phyloP scores from a whole-genome alignment of 1,284 basidiomycete genomes.

The Ceratobasidium sp. region DNA sequence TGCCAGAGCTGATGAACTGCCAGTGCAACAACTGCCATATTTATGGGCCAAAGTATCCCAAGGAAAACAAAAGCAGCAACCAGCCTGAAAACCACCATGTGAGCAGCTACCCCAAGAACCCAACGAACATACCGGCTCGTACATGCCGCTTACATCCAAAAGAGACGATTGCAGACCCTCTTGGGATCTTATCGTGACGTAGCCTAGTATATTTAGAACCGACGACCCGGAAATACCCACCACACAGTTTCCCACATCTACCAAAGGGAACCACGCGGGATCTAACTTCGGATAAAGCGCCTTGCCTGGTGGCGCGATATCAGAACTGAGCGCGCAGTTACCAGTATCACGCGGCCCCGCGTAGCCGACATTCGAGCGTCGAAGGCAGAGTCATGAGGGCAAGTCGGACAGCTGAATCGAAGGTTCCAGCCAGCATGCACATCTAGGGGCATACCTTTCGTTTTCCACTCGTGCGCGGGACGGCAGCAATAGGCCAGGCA shows the following conservation, averaged over 20 bases:
- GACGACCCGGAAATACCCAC: neutral
- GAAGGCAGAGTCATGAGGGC: slow-evolving; percentile 30
- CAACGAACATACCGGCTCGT: slow-evolving; percentile 17
- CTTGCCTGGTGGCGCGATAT: neutral
- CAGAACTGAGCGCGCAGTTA: neutral
- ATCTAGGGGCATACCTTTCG: slow-evolving; percentile 6
- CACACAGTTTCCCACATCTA: neutral
- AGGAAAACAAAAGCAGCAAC: slow-evolving; percentile 7
- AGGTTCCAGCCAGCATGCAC: slow-evolving; percentile 8
- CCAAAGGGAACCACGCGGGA: slow-evolving; percentile 12
- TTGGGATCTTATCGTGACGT: slow-evolving; percentile 11
- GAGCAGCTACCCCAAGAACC: slow-evolving; percentile 33
- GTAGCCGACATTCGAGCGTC: slow-evolving; percentile 21
- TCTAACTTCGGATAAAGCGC: slow-evolving; percentile 30
- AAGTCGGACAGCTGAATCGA: slow-evolving; percentile 14
- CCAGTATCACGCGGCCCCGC: slow-evolving; percentile 20
- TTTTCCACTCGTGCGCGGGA: neutral
- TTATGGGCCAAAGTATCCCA: neutral
- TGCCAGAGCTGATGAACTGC: neutral
- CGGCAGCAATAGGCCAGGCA: neutral
- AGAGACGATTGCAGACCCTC: neutral
- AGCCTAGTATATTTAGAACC: slow-evolving; percentile 1
- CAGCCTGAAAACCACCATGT: slow-evolving; percentile 22
- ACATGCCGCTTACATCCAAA: slow-evolving; percentile 14
- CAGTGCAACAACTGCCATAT: neutral